A percentile compares a stretch with the other conserved stretches of the same genome.
phyloP scores from a whole-genome alignment of 2,329 filamentous ascomycete genomes.

The Ophiocordyceps unilateralis region DNA sequence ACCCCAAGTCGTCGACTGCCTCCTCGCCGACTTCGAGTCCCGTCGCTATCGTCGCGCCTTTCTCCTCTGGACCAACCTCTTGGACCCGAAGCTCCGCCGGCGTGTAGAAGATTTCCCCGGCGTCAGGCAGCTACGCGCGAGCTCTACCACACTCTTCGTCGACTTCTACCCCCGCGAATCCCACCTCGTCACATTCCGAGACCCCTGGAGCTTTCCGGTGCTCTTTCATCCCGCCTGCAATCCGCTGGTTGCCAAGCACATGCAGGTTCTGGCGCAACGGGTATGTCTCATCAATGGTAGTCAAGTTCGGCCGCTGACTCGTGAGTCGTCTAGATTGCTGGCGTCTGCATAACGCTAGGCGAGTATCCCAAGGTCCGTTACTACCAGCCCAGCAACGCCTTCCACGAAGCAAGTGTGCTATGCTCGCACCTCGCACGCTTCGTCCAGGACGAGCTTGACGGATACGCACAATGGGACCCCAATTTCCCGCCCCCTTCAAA shows the following conservation, averaged over 20 bases:
- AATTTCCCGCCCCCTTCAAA: constrained; percentile 69
- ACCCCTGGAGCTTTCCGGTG: constrained; percentile 89
- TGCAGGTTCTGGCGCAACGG: constrained; percentile 78
- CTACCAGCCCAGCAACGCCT: constrained; percentile 57
- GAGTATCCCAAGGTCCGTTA: constrained; percentile 91
- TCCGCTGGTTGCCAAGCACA: constrained; percentile 61
- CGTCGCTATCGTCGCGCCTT: constrained; percentile 63
- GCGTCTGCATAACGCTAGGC: constrained; percentile 78
- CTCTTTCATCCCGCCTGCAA: constrained; percentile 88
- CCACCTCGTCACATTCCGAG: constrained; percentile 75
- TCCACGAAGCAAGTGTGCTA: constrained; percentile 76
- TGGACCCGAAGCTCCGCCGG: constrained; percentile 52
- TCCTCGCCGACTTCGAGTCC: constrained; percentile 82
- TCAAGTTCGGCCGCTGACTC: background rate
- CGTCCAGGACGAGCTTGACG: constrained; percentile 79
- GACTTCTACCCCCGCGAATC: constrained; percentile 87
- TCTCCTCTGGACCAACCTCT: constrained; percentile 69
- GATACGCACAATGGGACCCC: constrained; percentile 68
- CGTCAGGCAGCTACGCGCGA: constrained; percentile 57
- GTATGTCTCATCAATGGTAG: constrained; percentile 23
- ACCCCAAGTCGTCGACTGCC: constrained; percentile 78
- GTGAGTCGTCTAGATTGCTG: constrained; percentile 14
- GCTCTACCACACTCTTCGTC: constrained; percentile 67
- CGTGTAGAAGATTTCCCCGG: constrained; percentile 56
- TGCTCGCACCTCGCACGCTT: constrained; percentile 80